Evolutionary conservation across 2,329 filamentous ascomycete species (phyloP), one percentile per base, ranked within the genome.

Genomic region (Trichoderma aggressivum): DNA sequence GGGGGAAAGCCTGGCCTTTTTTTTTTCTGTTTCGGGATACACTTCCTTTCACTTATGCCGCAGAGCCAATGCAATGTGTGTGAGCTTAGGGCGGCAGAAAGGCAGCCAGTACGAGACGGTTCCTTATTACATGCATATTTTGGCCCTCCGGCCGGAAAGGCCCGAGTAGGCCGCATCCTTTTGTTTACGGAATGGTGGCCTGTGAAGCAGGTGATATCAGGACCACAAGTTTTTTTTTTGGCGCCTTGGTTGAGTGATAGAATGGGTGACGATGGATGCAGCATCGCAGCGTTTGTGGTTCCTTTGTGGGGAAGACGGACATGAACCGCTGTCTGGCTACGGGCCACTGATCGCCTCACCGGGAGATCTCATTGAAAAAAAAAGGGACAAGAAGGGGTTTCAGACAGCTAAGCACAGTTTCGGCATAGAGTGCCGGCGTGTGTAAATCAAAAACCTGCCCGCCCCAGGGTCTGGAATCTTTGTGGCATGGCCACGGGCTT

Each of bases 41-140:
- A 61, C 56, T 53, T 69, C 39, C 56, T 36, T 36, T 58, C 30
- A 69, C 56, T 58, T 61, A 36, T 69, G 65, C 65, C 56, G 65
- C 34, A 53, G 65, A 39, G 39, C 55, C 39, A 39, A 43, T 62
- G 59, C 39, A 39, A 43, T 62, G 59, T 62, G 58, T 60, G 58
- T 36, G 58, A 26, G 62, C 64, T 65, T 56, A 67, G 60, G 55
- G 56, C 70, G 53, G 53, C 55, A 65, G 32, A 58, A 30, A 39
- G 36, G 55, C 70, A 69, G 62, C 64, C 56, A 47, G 39, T 43
- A 70, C 24, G 64, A 61, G 59, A 50, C 65, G 43, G 58, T 58
- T 60, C 59, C 66, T 72, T 72, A 64, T 70, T 70, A 64, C 66
- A 63, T 70, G 70, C 70, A 70, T 70, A 72, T 64, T 43, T 39